Conservation (phyloP, 2,329 filamentous ascomycete genomes). For the Cercospora zeina region DNA sequence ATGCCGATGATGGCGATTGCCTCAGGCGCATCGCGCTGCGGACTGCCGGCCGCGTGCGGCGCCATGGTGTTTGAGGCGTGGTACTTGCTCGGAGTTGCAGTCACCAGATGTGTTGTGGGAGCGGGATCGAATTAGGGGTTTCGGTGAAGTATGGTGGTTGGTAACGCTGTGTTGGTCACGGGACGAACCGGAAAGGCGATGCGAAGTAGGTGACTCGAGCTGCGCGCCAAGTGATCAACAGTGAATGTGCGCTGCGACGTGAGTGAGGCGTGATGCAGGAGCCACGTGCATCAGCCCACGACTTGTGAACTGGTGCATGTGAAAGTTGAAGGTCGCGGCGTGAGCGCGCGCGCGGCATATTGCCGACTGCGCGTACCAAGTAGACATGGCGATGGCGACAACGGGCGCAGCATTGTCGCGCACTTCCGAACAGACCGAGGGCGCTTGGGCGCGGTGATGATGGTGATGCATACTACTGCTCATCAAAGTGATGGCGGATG, state of each 20-base stretch:
- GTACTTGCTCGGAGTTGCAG: not conserved
- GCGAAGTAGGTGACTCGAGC: not conserved
- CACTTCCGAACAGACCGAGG: not conserved
- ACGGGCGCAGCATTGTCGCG: not conserved
- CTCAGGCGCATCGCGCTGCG: not conserved
- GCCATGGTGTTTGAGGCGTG: not conserved
- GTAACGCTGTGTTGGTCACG: no score
- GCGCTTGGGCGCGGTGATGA: not conserved
- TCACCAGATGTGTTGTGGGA: no score
- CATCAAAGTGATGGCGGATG: not conserved
- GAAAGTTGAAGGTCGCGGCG: not conserved
- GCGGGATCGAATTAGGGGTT: no score
- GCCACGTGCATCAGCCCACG: no score
- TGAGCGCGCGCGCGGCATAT: no score
- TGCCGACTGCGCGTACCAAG: no score
- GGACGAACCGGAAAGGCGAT: no score
- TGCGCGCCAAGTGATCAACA: not conserved
- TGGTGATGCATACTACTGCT: not conserved
- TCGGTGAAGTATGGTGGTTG: no score
- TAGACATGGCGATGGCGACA: not conserved
- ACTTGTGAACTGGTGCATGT: no score
- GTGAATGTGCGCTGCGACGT: not conserved
- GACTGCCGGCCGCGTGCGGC: not conserved
- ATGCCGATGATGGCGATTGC: conserved; percentile 5
- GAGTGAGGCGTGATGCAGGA: not conserved